These are phyloP conservation scores for Tolypocladium pustulatum DNA, from an alignment of 2,329 filamentous ascomycete species.

Conservation along the genomic window DNA sequence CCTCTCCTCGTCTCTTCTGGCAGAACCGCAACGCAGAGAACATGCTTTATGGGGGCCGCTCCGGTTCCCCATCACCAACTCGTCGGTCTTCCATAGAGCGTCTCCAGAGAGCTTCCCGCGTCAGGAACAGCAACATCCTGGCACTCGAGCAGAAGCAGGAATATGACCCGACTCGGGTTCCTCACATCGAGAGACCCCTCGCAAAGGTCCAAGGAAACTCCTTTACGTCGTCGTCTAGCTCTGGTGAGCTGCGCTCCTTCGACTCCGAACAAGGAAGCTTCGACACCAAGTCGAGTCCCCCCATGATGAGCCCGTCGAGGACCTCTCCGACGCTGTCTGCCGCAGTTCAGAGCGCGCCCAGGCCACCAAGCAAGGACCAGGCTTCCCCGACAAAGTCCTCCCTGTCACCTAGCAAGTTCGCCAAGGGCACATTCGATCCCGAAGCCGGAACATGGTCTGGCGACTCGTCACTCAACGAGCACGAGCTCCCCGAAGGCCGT, in stretches of 20 bases:
- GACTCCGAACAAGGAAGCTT: constrained; percentile 28
- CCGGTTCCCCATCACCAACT: constrained; percentile 57
- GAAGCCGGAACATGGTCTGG: constrained; percentile 59
- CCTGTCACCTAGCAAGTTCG: constrained; percentile 57
- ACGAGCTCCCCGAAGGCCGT: constrained; percentile 52
- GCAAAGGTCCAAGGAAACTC: constrained; percentile 66
- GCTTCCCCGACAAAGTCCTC: constrained; percentile 83
- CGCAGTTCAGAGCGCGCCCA: constrained; percentile 16
- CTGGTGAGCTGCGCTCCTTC: constrained; percentile 42
- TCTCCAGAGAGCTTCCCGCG: constrained; percentile 84
- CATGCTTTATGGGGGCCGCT: constrained; percentile 49
- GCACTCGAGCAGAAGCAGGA: constrained; percentile 85
- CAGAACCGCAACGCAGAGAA: constrained; percentile 75
- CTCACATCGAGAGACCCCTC: constrained; percentile 72
- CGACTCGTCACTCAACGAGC: constrained; percentile 48
- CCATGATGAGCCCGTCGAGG: constrained; percentile 20
- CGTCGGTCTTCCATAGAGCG: constrained; percentile 91
- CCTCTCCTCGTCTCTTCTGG: constrained; percentile 86
- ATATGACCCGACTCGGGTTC: constrained; percentile 74
- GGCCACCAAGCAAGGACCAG: constrained; percentile 57
- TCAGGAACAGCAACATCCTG: constrained; percentile 97
- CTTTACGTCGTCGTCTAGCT: constrained; percentile 49
- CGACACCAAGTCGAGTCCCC: constrained; percentile 34
- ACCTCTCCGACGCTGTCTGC: constrained; percentile 5
- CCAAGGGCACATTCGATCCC: constrained; percentile 59